Conservation (phyloP, 306 rosid species). For the Styphnolobium japonicum region DNA sequence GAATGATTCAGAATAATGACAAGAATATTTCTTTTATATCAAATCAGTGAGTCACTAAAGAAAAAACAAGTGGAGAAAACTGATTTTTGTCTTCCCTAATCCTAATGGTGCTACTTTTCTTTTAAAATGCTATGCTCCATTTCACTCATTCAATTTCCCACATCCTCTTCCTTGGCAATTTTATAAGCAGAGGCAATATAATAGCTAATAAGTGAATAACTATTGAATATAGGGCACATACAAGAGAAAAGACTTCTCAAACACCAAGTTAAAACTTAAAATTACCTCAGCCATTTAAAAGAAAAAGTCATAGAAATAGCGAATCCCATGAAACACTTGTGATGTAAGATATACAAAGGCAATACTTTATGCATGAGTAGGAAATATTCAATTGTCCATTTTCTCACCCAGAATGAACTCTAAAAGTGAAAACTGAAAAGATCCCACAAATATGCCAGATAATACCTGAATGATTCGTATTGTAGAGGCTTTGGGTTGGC, state of each 20-base stretch:
- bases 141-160: background rate
- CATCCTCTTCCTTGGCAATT: background rate
- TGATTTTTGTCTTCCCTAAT: background rate
- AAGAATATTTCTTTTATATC: no score
- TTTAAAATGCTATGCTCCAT: background rate
- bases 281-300: background rate
- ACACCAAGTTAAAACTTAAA: background rate
- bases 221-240: background rate
- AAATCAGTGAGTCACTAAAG: background rate
- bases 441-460: background rate
- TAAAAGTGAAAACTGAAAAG: background rate
- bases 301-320: background rate
- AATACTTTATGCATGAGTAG: background rate
- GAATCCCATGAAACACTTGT: background rate
- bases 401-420: background rate
- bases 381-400: background rate
- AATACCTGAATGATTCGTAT: conserved; percentile 75
- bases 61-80: background rate
- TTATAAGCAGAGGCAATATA: background rate
- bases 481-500: conserved; percentile 92
- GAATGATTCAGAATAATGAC: background rate
- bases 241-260: background rate
- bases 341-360: background rate
- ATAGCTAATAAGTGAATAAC: no score
- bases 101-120: background rate